Evolutionary conservation across 805 yeast genomes (phyloP).

Genomic region (Lipomyces yamadae): DNA sequence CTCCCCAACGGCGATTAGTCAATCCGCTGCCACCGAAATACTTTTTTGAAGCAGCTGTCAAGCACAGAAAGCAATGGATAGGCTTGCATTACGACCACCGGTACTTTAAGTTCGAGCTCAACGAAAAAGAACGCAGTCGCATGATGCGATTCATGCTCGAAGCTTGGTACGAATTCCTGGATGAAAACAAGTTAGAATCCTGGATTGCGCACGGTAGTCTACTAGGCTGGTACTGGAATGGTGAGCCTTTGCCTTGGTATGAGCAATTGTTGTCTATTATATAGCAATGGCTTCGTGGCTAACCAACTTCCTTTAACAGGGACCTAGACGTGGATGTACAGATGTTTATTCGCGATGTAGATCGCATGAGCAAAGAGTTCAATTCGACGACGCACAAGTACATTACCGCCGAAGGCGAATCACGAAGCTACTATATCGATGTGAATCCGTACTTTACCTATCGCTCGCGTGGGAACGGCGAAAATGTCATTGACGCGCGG

Average conservation of each 20-base stretch:
- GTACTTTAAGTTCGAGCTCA: conserved; percentile 57
- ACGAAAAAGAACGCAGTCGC: conserved; percentile 49
- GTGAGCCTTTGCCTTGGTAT: conserved; percentile 56
- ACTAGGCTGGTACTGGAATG: conserved; percentile 58
- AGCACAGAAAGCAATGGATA: conserved; percentile 16
- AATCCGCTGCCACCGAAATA: conserved; percentile 34
- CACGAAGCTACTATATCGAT: conserved; percentile 55
- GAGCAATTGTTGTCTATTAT: neutral
- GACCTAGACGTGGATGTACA: conserved; percentile 58
- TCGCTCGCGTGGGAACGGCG: conserved; percentile 56
- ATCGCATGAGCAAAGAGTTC: conserved; percentile 53
- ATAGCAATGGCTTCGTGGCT: neutral
- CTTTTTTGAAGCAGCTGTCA: conserved; percentile 32
- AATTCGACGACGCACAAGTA: conserved; percentile 48
- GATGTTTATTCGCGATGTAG: conserved; percentile 55
- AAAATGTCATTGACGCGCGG: conserved; percentile 58
- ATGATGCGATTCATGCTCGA: conserved; percentile 55
- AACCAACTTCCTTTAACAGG: conserved; percentile 9
- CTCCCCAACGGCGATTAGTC: conserved; percentile 24
- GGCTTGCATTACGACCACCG: conserved; percentile 65
- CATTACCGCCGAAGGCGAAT: conserved; percentile 73
- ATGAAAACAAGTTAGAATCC: conserved; percentile 51
- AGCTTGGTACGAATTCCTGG: conserved; percentile 54
- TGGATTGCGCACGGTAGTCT: conserved; percentile 59
- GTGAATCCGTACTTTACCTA: conserved; percentile 57